A percentile compares a stretch with the other conserved stretches of the same genome.
Conservation (phyloP, 306 rosid genomes). For the Cicer yamashitae region DNA sequence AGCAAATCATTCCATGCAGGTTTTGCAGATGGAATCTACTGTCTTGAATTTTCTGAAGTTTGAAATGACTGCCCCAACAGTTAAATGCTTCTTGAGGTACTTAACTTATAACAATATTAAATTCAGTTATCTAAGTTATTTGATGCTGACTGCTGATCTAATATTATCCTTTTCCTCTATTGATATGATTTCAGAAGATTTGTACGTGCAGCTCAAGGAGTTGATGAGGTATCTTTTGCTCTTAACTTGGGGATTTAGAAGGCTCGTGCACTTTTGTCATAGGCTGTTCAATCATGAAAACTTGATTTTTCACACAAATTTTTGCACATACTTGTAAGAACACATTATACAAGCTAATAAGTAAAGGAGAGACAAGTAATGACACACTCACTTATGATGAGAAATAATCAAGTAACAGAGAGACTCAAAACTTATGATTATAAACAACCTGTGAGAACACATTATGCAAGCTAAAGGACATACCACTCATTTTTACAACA, state of each 20-base stretch:
- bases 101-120: background rate
- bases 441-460: background rate
- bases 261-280: background rate
- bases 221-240: slow-evolving; percentile 61
- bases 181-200: slow-evolving; percentile 67
- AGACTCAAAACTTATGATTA: background rate
- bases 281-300: background rate
- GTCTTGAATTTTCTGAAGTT: slow-evolving; percentile 90
- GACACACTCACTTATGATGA: background rate
- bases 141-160: background rate
- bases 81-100: slow-evolving; percentile 86
- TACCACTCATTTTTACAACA: background rate
- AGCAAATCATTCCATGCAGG: slow-evolving; percentile 58
- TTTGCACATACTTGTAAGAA: background rate
- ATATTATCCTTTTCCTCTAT: slow-evolving; percentile 27
- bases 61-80: slow-evolving; percentile 97
- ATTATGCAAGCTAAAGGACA: background rate
- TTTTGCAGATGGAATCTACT: slow-evolving; percentile 89
- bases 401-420: background rate
- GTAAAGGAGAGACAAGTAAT: background rate
- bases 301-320: background rate
- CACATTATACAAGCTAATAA: background rate
- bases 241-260: slow-evolving; percentile 3
- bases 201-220: slow-evolving; percentile 88
- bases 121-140: background rate